These are phyloP conservation scores for Apiospora kogelbergensis DNA, from an alignment of 2,329 filamentous ascomycete genomes.

Conservation along the genomic window DNA sequence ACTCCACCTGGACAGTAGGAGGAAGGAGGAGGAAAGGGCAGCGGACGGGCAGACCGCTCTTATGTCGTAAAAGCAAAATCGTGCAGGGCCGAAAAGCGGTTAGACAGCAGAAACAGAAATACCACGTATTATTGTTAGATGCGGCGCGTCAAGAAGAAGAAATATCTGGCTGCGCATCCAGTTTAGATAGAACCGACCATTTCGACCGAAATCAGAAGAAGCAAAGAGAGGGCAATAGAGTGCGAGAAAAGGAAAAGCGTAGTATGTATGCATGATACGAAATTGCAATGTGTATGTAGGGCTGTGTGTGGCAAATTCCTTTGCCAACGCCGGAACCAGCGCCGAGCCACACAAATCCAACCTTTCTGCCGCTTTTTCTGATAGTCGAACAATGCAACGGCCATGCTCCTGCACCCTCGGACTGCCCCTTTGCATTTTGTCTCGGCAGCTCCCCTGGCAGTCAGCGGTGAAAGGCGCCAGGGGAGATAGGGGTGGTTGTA, in stretches of 20 bases:
- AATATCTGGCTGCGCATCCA: background rate
- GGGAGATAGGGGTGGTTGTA: background rate
- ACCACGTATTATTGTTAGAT: too few species aligned
- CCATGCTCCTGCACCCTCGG: too few species aligned
- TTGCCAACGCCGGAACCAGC: background rate
- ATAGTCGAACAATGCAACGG: background rate
- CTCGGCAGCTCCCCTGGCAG: background rate
- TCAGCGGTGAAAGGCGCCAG: background rate
- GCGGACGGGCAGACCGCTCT: background rate
- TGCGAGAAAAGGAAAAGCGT: background rate
- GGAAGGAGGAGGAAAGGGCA: background rate
- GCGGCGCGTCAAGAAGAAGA: background rate
- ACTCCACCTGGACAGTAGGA: background rate
- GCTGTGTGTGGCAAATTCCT: background rate
- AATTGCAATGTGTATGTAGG: background rate
- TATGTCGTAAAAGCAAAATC: background rate
- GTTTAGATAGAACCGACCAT: background rate
- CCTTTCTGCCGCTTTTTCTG: too few species aligned
- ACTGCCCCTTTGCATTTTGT: background rate
- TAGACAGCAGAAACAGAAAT: too few species aligned
- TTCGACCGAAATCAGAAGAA: background rate
- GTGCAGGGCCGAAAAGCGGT: too few species aligned
- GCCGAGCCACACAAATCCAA: background rate
- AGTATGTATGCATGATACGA: background rate
- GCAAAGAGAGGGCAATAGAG: background rate